Base-by-base conservation (phyloP, 192 early-diverging fungal species). In the Rhizophagus sp. region DNA sequence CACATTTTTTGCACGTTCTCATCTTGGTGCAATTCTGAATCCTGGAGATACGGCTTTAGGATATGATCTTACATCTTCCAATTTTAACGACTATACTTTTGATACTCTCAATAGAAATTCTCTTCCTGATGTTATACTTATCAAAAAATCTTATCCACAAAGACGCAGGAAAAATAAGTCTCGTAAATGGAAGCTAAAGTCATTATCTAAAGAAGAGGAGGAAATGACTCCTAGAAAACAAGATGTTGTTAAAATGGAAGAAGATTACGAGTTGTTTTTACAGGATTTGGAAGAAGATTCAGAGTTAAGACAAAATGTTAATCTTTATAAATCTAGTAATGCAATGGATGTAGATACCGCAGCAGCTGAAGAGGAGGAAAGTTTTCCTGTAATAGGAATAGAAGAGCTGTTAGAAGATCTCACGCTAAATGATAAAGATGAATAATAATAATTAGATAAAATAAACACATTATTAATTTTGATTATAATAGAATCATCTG, bases 241-340 rank as follows among this genome's bases (percentile, higher is more conserved):
- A 79, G 96, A 97, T 36, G 84, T 88, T 82, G 90, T 90, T 62
- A 88, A 89, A 80, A 90, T 91, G 64, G 96, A 98, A 73, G 85
- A 93, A 62, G 98, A 99, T 86, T 95, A 94, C 82, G 98, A 99
- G 84, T 82, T 94, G 81, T 99, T 99, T 88, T 87, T 98, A 92
- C 92, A 96, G 81, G 98, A 99, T 87, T 87, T 99, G 67, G 98
- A 99, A 86, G 98, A 99, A 86, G 98, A 99, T 88, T 89, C 96
- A 34, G 98, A 99, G 87, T 90, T 98, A 76, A 90, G 98, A 73
- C 92, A 94, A 80, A 95, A 94, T 81, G 87, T 99, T 80, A 97
- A 99, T 80, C 89, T 99, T 63, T 99, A 96, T 90, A 97, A 96
- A 87, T 83, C 80, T 81, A 80, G 84, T 22, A 79, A 72, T 24